phyloP scores from a whole-genome alignment of 352 stramenopile genomes.

The Globisporangium cylindrosporum region DNA sequence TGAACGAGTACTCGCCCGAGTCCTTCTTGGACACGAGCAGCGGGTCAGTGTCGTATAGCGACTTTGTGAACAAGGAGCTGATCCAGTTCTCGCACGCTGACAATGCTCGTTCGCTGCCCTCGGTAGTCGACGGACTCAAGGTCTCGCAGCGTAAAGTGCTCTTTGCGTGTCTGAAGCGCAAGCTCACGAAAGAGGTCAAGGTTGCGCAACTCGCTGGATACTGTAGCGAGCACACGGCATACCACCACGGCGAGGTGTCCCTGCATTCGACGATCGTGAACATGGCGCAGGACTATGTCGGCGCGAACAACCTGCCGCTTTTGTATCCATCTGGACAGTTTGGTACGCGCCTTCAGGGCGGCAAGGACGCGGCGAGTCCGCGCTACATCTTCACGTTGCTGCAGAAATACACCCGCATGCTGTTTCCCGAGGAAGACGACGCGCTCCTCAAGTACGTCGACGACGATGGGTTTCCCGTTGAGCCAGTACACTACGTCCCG shows the following conservation, averaged over 20 bases:
- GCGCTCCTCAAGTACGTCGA: conserved; percentile 95
- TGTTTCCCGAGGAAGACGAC: conserved; percentile 99
- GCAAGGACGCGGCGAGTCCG: conserved; percentile 97
- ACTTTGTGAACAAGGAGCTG: conserved; percentile 99
- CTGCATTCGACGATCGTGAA: conserved; percentile 97
- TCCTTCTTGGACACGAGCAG: conserved; percentile 93
- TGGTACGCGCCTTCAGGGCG: conserved; percentile 97
- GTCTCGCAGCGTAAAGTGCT: conserved; percentile 97
- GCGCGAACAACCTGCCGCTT: conserved; percentile 98
- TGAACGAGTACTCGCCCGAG: conserved; percentile 81
- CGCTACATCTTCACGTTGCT: conserved; percentile 99
- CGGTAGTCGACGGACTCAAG: conserved; percentile 97
- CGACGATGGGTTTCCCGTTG: conserved; percentile 98
- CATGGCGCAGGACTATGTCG: conserved; percentile 99
- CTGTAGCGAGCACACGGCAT: conserved; percentile 95
- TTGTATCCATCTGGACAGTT: conserved; percentile 98
- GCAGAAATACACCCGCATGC: conserved; percentile 92
- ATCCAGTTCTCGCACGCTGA: conserved; percentile 98
- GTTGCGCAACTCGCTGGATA: conserved; percentile 99
- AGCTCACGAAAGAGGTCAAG: conserved; percentile 99
- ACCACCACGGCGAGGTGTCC: conserved; percentile 99
- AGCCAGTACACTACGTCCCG: conserved; percentile 97
- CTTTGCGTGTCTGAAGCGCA: conserved; percentile 98
- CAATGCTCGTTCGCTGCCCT: conserved; percentile 95
- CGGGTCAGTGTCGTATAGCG: conserved; percentile 89